These are phyloP conservation scores for Paracoccidioides lutzii DNA, from an alignment of 2,329 filamentous ascomycete species.

Conservation along the genomic window DNA sequence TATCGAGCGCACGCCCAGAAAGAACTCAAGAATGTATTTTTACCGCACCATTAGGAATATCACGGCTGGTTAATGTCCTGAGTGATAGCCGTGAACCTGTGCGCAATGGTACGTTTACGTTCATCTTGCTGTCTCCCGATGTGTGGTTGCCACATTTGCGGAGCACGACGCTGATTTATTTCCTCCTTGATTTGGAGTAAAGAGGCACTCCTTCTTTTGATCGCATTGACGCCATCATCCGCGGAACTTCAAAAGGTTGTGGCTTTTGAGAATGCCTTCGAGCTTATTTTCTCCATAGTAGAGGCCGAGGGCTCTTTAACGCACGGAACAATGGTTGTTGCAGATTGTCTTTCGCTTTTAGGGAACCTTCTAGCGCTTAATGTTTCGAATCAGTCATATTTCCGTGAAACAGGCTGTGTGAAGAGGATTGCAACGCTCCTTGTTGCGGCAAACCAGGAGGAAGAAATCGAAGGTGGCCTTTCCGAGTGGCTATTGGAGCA, in stretches of 20 bases:
- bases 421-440: constrained; percentile 58
- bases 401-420: constrained; percentile 79
- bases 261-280: constrained; percentile 88
- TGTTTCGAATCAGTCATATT: constrained; percentile 81
- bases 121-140: not conserved
- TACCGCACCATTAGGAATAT: constrained; percentile 75
- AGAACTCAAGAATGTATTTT: constrained; percentile 91
- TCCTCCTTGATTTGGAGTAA: not conserved
- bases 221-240: constrained; percentile 74
- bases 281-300: constrained; percentile 71
- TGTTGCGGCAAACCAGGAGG: constrained; percentile 43
- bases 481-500: constrained; percentile 65
- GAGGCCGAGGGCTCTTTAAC: constrained; percentile 65
- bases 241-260: constrained; percentile 87
- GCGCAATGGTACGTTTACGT: constrained; percentile 48
- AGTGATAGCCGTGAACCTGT: constrained; percentile 79
- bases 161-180: not conserved
- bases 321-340: constrained; percentile 74
- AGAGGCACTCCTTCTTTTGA: constrained; percentile 76
- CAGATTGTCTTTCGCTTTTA: constrained; percentile 83
- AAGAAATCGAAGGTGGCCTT: constrained; percentile 45
- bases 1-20: constrained; percentile 73
- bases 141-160: not conserved
- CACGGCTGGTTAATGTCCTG: constrained; percentile 68
- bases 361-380: constrained; percentile 83